phyloP scores from a whole-genome alignment of 441 rosid genomes.

The Raphanus hybrid region DNA sequence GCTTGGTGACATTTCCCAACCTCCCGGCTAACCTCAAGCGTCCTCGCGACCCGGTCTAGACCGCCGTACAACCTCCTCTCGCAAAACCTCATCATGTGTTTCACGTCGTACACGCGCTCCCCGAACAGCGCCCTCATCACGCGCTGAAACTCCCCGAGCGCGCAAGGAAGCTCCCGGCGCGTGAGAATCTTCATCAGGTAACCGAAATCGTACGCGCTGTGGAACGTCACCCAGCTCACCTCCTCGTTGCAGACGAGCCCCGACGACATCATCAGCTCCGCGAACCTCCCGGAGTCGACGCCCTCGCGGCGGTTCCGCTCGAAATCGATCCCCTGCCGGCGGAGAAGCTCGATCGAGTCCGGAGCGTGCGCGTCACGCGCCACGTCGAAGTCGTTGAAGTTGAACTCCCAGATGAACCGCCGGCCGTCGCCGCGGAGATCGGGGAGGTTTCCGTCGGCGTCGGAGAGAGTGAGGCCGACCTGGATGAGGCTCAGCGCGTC shows the following conservation, averaged over 20 bases:
- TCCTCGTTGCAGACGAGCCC: slow-evolving; percentile 77
- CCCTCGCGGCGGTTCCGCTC: slow-evolving; percentile 62
- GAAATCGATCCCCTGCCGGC: slow-evolving; percentile 82
- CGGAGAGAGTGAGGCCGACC: slow-evolving; percentile 86
- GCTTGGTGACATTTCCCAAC: neutral
- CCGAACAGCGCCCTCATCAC: neutral
- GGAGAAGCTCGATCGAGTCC: slow-evolving; percentile 72
- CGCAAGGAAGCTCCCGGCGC: neutral
- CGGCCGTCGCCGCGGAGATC: slow-evolving; percentile 43
- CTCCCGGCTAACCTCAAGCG: neutral
- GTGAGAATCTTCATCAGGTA: slow-evolving; percentile 43
- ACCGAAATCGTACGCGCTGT: slow-evolving; percentile 93
- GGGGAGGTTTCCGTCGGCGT: slow-evolving; percentile 68
- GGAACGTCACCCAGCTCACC: slow-evolving; percentile 93
- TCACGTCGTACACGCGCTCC: neutral
- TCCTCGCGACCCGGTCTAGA: neutral
- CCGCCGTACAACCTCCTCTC: neutral
- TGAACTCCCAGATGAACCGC: slow-evolving; percentile 87
- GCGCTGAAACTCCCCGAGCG: neutral
- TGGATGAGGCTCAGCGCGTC: slow-evolving; percentile 78
- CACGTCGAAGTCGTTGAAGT: slow-evolving; percentile 76
- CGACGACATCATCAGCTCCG: slow-evolving; percentile 85
- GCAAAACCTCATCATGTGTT: neutral
- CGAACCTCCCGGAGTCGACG: slow-evolving; percentile 63
- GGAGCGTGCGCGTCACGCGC: slow-evolving; percentile 72